phyloP scores from a whole-genome alignment of 2,329 filamentous ascomycete genomes.

The Cercospora canescens region DNA sequence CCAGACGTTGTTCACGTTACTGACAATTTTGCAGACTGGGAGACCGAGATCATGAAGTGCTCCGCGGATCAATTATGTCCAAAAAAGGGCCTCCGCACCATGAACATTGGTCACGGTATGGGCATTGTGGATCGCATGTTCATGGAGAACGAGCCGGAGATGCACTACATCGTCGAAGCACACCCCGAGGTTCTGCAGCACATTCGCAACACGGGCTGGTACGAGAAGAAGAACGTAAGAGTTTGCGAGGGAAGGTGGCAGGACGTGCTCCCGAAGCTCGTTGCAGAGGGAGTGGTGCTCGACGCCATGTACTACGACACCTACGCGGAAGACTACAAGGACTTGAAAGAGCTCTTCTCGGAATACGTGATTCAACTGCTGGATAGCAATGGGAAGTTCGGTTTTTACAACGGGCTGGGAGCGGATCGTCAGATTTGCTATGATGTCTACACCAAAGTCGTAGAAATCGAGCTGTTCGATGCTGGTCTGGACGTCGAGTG shows the following conservation, averaged over 20 bases:
- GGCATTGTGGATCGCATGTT: conserved; percentile 52
- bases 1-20: neutral
- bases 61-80: conserved; percentile 46
- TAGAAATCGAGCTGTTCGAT: conserved; percentile 86
- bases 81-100: conserved; percentile 43
- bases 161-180: conserved; percentile 55
- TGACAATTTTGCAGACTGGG: conserved; percentile 49
- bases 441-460: conserved; percentile 88
- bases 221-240: conserved; percentile 50
- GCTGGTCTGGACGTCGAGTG: conserved; percentile 88
- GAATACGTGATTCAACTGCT: conserved; percentile 82
- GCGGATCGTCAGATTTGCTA: conserved; percentile 92
- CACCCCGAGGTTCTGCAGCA: conserved; percentile 49
- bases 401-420: conserved; percentile 75
- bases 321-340: conserved; percentile 89
- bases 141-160: conserved; percentile 44
- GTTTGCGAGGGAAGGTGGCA: conserved; percentile 53
- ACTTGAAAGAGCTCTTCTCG: conserved; percentile 82
- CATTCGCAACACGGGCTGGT: conserved; percentile 50
- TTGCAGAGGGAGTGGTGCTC: conserved; percentile 45
- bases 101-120: conserved; percentile 55
- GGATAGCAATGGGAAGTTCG: conserved; percentile 58
- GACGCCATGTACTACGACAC: conserved; percentile 88
- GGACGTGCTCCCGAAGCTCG: conserved; percentile 47
- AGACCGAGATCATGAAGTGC: conserved; percentile 50